These are phyloP conservation scores for Wickerhamomyces sydowiorum DNA, from an alignment of 805 yeast species.

Conservation along the genomic window DNA sequence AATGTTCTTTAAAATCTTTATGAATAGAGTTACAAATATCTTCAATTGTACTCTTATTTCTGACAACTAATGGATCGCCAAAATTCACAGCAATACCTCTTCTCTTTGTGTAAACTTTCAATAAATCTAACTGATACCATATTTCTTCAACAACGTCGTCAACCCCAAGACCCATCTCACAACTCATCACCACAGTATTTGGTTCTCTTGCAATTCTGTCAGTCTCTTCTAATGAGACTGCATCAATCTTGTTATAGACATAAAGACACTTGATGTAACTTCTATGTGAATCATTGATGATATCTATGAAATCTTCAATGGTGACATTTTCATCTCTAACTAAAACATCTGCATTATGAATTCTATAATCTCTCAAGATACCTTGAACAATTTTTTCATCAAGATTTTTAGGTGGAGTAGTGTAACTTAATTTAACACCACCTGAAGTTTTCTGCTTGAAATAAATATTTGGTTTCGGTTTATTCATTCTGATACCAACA, in stretches of 20 bases:
- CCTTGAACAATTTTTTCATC: slow-evolving; percentile 76
- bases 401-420: slow-evolving; percentile 74
- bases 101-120: slow-evolving; percentile 82
- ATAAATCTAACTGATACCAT: slow-evolving; percentile 80
- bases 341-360: slow-evolving; percentile 91
- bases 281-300: slow-evolving; percentile 81
- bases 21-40: slow-evolving; percentile 90
- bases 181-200: slow-evolving; percentile 89
- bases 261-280: slow-evolving; percentile 88
- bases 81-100: slow-evolving; percentile 81
- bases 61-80: slow-evolving; percentile 85
- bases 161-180: slow-evolving; percentile 81
- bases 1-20: slow-evolving; percentile 84
- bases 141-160: slow-evolving; percentile 87
- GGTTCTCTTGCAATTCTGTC: slow-evolving; percentile 91
- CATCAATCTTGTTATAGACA: slow-evolving; percentile 92
- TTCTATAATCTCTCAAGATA: slow-evolving; percentile 77
- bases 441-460: slow-evolving; percentile 82
- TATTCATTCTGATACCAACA: slow-evolving; percentile 88
- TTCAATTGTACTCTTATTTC: slow-evolving; percentile 71
- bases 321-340: slow-evolving; percentile 86
- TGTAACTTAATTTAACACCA: slow-evolving; percentile 79
- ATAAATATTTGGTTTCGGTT: slow-evolving; percentile 68
- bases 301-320: slow-evolving; percentile 89
- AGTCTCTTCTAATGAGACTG: slow-evolving; percentile 90